Percentiles rank a stretch among this genome's conserved stretches.
These are phyloP conservation scores for Pseudozyma sp. DNA, from an alignment of 1,284 basidiomycete genomes.

Conservation along the genomic window DNA sequence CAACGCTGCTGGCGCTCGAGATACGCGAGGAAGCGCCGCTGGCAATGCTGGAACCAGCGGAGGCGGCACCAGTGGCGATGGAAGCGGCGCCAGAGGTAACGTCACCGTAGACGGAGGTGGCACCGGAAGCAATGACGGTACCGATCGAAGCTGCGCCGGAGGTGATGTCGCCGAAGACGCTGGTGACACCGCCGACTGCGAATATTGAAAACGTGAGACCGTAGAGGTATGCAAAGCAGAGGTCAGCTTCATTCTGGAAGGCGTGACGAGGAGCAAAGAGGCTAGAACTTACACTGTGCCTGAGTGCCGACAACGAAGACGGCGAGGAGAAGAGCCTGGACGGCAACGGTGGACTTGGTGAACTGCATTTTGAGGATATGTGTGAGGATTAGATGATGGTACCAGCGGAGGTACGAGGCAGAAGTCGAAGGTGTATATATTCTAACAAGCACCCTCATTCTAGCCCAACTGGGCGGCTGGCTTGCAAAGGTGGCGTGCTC, in stretches of 20 bases:
- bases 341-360: slow-evolving; percentile 28
- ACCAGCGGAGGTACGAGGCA: neutral
- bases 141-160: slow-evolving; percentile 10
- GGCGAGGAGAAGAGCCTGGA: slow-evolving; percentile 38
- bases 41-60: slow-evolving; percentile 4
- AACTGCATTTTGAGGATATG: slow-evolving; percentile 30
- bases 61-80: neutral
- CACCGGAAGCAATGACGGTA: slow-evolving; percentile 5
- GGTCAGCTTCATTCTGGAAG: neutral
- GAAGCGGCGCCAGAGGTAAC: neutral
- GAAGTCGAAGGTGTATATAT: neutral
- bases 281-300: slow-evolving; percentile 31
- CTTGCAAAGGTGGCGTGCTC: neutral
- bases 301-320: slow-evolving; percentile 28
- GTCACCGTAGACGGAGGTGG: neutral
- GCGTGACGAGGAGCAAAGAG: neutral
- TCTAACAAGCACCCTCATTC: neutral
- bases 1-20: neutral
- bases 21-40: neutral
- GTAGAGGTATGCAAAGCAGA: neutral
- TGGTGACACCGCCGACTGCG: slow-evolving; percentile 18
- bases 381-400: neutral
- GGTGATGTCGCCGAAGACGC: slow-evolving; percentile 17
- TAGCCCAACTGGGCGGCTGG: neutral
- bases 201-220: neutral